Evolutionary conservation across 371 early-diverging fungal species (phyloP).

Genomic region (Homolaphlyctis polyrhiza): DNA sequence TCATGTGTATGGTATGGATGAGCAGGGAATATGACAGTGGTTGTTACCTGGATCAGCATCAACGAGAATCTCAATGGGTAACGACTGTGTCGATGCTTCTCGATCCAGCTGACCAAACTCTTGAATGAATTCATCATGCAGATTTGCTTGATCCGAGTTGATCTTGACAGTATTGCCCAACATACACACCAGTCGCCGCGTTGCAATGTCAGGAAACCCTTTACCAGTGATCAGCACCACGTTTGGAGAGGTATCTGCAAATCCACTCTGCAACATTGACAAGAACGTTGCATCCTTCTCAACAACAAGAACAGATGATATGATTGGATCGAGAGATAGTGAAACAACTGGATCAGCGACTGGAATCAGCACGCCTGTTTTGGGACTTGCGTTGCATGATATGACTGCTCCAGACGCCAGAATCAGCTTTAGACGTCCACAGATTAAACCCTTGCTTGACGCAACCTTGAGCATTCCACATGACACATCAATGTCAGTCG

Average conservation of each 20-base stretch:
- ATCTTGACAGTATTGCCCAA: too few species aligned
- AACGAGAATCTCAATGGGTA: too few species aligned
- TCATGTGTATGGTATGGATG: too few species aligned
- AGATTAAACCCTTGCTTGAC: not conserved
- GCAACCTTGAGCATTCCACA: too few species aligned
- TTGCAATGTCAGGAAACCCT: slow-evolving; percentile 1
- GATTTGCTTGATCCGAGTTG: too few species aligned
- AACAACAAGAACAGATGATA: not conserved
- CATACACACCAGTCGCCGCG: not conserved
- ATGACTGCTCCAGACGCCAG: not conserved
- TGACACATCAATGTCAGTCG: too few species aligned
- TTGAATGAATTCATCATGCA: too few species aligned
- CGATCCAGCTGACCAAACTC: too few species aligned
- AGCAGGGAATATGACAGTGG: too few species aligned
- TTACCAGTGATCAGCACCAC: not conserved
- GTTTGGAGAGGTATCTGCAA: not conserved
- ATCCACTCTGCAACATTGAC: not conserved
- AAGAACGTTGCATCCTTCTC: slow-evolving; percentile 1
- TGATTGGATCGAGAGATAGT: not conserved
- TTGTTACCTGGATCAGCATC: slow-evolving; percentile 2
- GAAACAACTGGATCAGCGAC: not conserved
- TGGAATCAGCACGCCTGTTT: not conserved
- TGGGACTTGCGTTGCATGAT: not conserved
- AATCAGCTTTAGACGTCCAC: not conserved
- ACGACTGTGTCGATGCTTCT: too few species aligned